A percentile compares a stretch with the other conserved stretches of the same genome.
These are phyloP conservation scores for Ophioceras dolichostomum DNA, from an alignment of 2,329 filamentous ascomycete genomes.

Conservation along the genomic window DNA sequence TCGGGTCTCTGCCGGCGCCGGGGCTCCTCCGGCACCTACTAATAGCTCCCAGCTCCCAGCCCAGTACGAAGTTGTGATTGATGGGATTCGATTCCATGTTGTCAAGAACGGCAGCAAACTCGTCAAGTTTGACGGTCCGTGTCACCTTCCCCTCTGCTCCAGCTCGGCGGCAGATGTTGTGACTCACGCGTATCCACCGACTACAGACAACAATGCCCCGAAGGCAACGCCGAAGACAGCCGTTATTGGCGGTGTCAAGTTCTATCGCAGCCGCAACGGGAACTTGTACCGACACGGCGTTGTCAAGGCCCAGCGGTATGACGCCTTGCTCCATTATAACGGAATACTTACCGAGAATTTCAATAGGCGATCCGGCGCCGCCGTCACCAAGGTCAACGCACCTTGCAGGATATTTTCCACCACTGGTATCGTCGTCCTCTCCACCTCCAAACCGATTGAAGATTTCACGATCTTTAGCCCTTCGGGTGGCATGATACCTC, in stretches of 20 bases:
- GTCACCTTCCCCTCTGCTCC: background rate
- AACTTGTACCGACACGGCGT: slow-evolving; percentile 72
- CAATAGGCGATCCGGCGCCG: slow-evolving; percentile 33
- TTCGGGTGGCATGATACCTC: no score
- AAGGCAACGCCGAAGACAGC: slow-evolving; percentile 64
- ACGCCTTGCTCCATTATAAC: slow-evolving; percentile 12
- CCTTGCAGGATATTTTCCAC: slow-evolving; percentile 62
- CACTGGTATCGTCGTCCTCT: slow-evolving; percentile 41
- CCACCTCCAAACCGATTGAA: background rate
- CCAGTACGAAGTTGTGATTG: slow-evolving; percentile 50
- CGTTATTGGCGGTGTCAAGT: slow-evolving; percentile 64
- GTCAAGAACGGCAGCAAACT: slow-evolving; percentile 73
- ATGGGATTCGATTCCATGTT: slow-evolving; percentile 64
- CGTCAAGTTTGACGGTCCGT: slow-evolving; percentile 58
- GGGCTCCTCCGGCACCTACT: slow-evolving; percentile 14
- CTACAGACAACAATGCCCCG: slow-evolving; percentile 37
- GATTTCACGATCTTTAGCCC: no score
- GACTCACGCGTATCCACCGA: background rate
- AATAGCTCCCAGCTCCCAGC: slow-evolving; percentile 11
- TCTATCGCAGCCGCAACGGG: slow-evolving; percentile 75
- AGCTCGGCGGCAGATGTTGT: background rate
- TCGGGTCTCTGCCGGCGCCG: slow-evolving; percentile 16
- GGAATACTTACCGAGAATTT: slow-evolving; percentile 24
- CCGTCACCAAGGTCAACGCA: slow-evolving; percentile 56
- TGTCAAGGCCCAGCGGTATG: slow-evolving; percentile 65